These are phyloP conservation scores for Viridothelium virens DNA, from an alignment of 495 filamentous ascomycete genomes.

Conservation along the genomic window DNA sequence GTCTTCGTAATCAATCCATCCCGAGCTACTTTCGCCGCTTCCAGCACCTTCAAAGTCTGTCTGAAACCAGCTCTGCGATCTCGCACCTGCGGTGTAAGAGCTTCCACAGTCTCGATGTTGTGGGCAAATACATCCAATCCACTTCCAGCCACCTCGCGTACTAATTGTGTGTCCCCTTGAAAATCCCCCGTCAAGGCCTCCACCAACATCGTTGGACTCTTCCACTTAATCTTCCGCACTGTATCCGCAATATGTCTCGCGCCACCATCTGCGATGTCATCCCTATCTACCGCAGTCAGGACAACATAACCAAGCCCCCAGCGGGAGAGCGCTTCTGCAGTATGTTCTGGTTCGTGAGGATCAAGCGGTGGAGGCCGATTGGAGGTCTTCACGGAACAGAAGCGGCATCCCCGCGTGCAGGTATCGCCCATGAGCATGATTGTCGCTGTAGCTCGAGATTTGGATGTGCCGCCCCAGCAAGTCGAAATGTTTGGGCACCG, in stretches of 20 bases:
- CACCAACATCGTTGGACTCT: conserved; percentile 78
- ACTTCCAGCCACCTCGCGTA: conserved; percentile 68
- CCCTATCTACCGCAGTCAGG: conserved; percentile 84
- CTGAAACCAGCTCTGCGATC: conserved; percentile 86
- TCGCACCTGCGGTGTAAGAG: conserved; percentile 75
- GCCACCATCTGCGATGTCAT: conserved; percentile 84
- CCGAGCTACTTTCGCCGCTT: conserved; percentile 68
- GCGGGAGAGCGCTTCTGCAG: conserved; percentile 80
- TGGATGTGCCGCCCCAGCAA: conserved; percentile 90
- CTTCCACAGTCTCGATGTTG: conserved; percentile 94
- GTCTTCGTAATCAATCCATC: conserved; percentile 89
- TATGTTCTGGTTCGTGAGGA: conserved; percentile 93
- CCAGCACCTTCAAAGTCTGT: conserved; percentile 73
- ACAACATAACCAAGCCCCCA: conserved; percentile 98
- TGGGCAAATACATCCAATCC: conserved; percentile 95
- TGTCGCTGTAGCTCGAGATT: conserved; percentile 85
- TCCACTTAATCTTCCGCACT: conserved; percentile 85
- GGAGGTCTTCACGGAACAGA: conserved; percentile 91
- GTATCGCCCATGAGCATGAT: conserved; percentile 99
- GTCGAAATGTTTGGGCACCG: conserved; percentile 95
- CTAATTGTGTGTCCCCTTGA: conserved; percentile 73
- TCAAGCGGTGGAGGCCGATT: conserved; percentile 74
- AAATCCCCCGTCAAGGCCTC: conserved; percentile 93
- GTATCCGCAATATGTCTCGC: conserved; percentile 90
- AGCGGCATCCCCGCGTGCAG: conserved; percentile 91